Percentiles rank a stretch among this genome's conserved stretches.
These are phyloP conservation scores for Chlamydomonas sp. DNA, from an alignment of 139 green algal genomes.

Conservation along the genomic window DNA sequence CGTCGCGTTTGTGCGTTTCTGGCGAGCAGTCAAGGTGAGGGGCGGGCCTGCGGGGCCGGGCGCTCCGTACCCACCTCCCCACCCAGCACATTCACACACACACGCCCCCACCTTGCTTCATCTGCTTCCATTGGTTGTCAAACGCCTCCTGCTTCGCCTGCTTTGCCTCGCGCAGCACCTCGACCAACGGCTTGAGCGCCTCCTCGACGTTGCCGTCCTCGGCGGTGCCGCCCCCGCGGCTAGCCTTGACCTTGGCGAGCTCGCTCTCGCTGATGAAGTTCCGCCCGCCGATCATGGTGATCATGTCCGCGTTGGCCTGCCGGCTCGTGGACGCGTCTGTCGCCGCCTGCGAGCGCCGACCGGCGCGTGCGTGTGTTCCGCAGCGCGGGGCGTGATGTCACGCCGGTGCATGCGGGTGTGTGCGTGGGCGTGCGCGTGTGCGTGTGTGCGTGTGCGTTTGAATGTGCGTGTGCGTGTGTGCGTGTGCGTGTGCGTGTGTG, in stretches of 20 bases:
- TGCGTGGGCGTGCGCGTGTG: too few species aligned
- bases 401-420: too few species aligned
- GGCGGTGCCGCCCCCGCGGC: slow-evolving; percentile 24
- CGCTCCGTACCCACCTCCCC: neutral
- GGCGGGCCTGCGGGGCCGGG: too few species aligned
- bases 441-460: too few species aligned
- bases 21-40: too few species aligned
- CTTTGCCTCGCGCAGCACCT: slow-evolving; percentile 65
- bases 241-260: slow-evolving; percentile 26
- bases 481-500: too few species aligned
- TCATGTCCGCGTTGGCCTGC: slow-evolving; percentile 27
- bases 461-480: too few species aligned
- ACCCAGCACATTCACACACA: neutral
- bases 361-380: slow-evolving; percentile 21
- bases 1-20: too few species aligned
- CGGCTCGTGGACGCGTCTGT: neutral
- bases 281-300: slow-evolving; percentile 43
- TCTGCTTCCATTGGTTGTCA: slow-evolving; percentile 64
- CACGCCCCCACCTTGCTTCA: slow-evolving; percentile 54
- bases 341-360: neutral
- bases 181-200: slow-evolving; percentile 56
- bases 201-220: slow-evolving; percentile 47
- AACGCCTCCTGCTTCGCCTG: slow-evolving; percentile 70
- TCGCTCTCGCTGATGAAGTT: slow-evolving; percentile 70
- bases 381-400: too few species aligned